A percentile compares a stretch with the other conserved stretches of the same genome.
Conservation (phyloP, 2,329 filamentous ascomycete genomes). For the Trichoderma polysporum region DNA sequence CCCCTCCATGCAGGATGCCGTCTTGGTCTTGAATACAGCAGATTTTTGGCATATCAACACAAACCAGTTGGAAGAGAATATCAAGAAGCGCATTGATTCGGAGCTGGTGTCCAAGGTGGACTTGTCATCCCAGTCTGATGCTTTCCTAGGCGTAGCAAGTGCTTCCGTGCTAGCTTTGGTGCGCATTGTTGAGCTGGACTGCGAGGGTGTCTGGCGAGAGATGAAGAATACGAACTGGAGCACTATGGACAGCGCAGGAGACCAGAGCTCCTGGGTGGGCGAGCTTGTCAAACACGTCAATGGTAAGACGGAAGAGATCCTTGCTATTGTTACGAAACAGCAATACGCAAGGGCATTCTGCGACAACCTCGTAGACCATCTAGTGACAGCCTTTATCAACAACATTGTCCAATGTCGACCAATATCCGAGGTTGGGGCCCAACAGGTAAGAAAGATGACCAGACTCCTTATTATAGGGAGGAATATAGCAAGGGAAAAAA, state of each 20-base stretch:
- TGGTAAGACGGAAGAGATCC: constrained; percentile 68
- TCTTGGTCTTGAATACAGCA: constrained; percentile 90
- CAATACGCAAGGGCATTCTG: constrained; percentile 94
- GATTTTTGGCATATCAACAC: constrained; percentile 97
- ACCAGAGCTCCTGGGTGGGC: constrained; percentile 88
- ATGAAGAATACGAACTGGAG: constrained; percentile 97
- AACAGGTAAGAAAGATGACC: constrained; percentile 62
- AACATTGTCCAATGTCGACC: constrained; percentile 88
- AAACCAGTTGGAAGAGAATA: constrained; percentile 89
- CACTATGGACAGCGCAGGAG: constrained; percentile 87
- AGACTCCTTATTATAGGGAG: not conserved
- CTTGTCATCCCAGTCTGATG: constrained; percentile 87
- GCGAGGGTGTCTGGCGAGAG: constrained; percentile 88
- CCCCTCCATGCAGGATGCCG: constrained; percentile 67
- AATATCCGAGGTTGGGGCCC: constrained; percentile 89
- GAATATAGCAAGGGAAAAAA: not conserved
- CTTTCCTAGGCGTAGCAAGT: constrained; percentile 92
- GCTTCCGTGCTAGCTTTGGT: constrained; percentile 83
- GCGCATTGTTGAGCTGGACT: constrained; percentile 75
- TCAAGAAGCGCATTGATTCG: constrained; percentile 83
- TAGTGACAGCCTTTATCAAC: constrained; percentile 75
- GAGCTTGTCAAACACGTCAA: constrained; percentile 76
- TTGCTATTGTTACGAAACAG: constrained; percentile 78
- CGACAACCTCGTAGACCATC: constrained; percentile 88
- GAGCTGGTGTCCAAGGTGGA: constrained; percentile 76